Conservation (phyloP, 2,329 filamentous ascomycete species). For the Cordyceps cateniannulata region DNA sequence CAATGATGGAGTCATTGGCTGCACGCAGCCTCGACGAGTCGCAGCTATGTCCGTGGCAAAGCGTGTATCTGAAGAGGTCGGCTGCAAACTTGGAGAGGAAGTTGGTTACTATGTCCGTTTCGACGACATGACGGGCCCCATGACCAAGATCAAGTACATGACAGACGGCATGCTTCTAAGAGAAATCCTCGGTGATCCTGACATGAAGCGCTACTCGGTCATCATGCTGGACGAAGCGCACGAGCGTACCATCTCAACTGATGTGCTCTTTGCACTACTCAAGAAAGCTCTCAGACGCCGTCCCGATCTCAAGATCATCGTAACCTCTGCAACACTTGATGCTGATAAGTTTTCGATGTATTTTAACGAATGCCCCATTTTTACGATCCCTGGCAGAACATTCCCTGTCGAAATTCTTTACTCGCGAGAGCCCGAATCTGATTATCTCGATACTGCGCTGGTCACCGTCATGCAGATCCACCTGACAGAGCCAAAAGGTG, state of each 20-base stretch:
- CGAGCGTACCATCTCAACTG: slow-evolving; percentile 92
- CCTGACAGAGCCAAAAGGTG: slow-evolving; percentile 81
- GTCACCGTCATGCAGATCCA: slow-evolving; percentile 98
- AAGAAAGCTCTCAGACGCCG: slow-evolving; percentile 88
- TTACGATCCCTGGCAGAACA: slow-evolving; percentile 90
- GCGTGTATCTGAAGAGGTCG: slow-evolving; percentile 92
- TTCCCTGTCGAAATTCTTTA: slow-evolving; percentile 96
- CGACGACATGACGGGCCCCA: slow-evolving; percentile 82
- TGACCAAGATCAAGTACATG: slow-evolving; percentile 98
- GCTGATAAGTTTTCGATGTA: slow-evolving; percentile 97
- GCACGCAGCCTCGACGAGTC: slow-evolving; percentile 93
- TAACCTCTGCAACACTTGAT: slow-evolving; percentile 92
- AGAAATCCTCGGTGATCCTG: slow-evolving; percentile 88
- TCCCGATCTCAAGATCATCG: slow-evolving; percentile 87
- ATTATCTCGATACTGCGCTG: slow-evolving; percentile 91
- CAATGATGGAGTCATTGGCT: slow-evolving; percentile 84
- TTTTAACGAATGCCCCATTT: slow-evolving; percentile 93
- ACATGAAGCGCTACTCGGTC: slow-evolving; percentile 82
- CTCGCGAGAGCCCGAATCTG: slow-evolving; percentile 87
- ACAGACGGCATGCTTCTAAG: slow-evolving; percentile 97
- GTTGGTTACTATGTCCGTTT: slow-evolving; percentile 98
- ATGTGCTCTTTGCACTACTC: slow-evolving; percentile 87
- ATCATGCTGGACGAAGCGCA: slow-evolving; percentile 99
- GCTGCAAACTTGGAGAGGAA: slow-evolving; percentile 81
- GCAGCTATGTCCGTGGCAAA: slow-evolving; percentile 97